These are phyloP conservation scores for Camellia lanceoleosa DNA, from an alignment of 148 eudicot genomes.

Conservation along the genomic window DNA sequence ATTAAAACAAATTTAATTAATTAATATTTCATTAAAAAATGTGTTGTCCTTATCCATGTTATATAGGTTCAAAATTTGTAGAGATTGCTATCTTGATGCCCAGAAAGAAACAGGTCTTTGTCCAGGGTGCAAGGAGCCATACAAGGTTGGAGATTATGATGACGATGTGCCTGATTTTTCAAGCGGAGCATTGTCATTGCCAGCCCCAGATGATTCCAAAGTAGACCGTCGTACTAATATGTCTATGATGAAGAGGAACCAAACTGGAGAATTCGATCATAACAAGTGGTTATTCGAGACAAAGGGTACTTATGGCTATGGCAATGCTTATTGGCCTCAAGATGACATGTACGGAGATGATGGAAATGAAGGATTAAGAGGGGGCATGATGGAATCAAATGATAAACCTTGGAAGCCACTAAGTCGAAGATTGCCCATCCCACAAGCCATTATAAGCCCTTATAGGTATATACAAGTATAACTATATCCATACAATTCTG, in stretches of 20 bases:
- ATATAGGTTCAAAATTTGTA: conserved; percentile 67
- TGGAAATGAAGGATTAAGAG: conserved; percentile 32
- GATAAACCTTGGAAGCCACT: conserved; percentile 84
- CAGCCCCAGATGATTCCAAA: conserved; percentile 40
- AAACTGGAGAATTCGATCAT: conserved; percentile 72
- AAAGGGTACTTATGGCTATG: conserved; percentile 71
- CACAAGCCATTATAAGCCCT: conserved; percentile 71
- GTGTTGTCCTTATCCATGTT: too few relatives aligned
- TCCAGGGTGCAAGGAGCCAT: conserved; percentile 86
- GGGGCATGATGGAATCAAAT: conserved; percentile 34
- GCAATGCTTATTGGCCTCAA: conserved; percentile 77
- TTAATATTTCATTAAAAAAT: too few relatives aligned
- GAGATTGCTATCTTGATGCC: conserved; percentile 74
- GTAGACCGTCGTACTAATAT: conserved; percentile 27
- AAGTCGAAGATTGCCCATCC: conserved; percentile 48
- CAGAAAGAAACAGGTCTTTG: conserved; percentile 67
- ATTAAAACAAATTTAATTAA: too few relatives aligned
- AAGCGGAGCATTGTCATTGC: conserved; percentile 53
- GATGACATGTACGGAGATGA: conserved; percentile 52
- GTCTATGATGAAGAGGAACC: conserved; percentile 53
- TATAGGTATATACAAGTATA: conserved; percentile 38
- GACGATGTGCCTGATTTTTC: conserved; percentile 47
- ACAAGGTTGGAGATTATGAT: conserved; percentile 51
- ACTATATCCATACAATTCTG: too few relatives aligned
- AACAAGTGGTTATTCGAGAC: conserved; percentile 89